Evolutionary conservation across 306 rosid species (phyloP).

Genomic region (Gastrolobium bilobum): DNA sequence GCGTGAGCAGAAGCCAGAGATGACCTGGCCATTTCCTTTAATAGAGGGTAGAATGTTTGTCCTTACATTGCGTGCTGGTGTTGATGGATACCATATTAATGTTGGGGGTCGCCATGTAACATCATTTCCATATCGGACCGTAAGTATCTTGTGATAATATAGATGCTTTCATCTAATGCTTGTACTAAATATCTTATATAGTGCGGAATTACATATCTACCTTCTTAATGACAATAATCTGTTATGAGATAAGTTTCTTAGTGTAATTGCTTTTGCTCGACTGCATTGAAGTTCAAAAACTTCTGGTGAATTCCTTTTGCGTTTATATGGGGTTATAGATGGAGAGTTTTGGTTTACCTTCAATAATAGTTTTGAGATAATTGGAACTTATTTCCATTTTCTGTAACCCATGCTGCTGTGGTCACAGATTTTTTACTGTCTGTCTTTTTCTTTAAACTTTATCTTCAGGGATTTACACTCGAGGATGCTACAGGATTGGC

Average conservation of each 20-base stretch:
- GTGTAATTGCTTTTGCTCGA: constrained; percentile 27
- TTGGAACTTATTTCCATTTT: constrained; percentile 24
- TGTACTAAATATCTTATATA: constrained; percentile 24
- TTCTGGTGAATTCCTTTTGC: constrained; percentile 15
- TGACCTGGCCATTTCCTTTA: constrained; percentile 95
- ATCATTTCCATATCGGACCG: constrained; percentile 86
- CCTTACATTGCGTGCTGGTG: constrained; percentile 86
- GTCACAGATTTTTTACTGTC: constrained; percentile 3
- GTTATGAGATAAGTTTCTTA: not conserved
- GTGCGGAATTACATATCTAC: constrained; percentile 37
- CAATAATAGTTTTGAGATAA: constrained; percentile 3
- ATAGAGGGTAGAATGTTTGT: constrained; percentile 89
- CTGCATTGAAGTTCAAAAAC: constrained; percentile 13
- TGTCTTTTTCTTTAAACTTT: constrained; percentile 31
- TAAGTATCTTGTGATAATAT: constrained; percentile 56
- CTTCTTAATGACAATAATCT: constrained; percentile 27
- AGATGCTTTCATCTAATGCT: constrained; percentile 26
- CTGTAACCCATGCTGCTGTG: constrained; percentile 22
- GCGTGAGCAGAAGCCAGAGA: constrained; percentile 94
- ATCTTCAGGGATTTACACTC: constrained; percentile 83
- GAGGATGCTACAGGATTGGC: constrained; percentile 96
- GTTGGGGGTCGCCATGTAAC: constrained; percentile 94
- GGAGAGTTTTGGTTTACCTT: constrained; percentile 17
- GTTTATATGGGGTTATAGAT: constrained; percentile 7
- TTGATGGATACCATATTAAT: constrained; percentile 87